Percentiles rank a stretch among this genome's conserved stretches.
Evolutionary conservation across 352 stramenopile genomes (phyloP).

Genomic region (Pythium biforme): DNA sequence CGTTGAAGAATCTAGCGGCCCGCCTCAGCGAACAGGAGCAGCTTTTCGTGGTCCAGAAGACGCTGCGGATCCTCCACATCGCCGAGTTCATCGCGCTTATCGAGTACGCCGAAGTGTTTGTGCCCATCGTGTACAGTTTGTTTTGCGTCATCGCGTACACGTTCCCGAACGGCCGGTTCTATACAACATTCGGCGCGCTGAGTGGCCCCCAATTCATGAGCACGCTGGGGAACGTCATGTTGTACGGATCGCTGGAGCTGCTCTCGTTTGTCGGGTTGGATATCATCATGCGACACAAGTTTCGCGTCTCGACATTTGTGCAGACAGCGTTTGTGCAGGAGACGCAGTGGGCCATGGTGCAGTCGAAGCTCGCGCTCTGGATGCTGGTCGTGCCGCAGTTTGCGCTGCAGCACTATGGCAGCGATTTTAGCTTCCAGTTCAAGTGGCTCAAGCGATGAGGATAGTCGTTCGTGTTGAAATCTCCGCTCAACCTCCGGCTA

Average conservation of each 20-base stretch:
- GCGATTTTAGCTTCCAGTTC: slow-evolving; percentile 31
- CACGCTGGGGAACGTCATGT: slow-evolving; percentile 17
- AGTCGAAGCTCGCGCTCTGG: slow-evolving; percentile 29
- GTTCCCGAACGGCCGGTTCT: slow-evolving; percentile 33
- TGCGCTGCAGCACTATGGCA: slow-evolving; percentile 8
- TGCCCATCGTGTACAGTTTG: slow-evolving; percentile 33
- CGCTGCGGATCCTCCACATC: slow-evolving; percentile 27
- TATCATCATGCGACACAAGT: slow-evolving; percentile 16
- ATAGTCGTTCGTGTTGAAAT: too few relatives aligned
- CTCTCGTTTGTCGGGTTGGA: slow-evolving; percentile 24
- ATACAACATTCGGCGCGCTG: slow-evolving; percentile 14
- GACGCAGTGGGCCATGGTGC: slow-evolving; percentile 28
- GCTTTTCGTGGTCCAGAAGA: slow-evolving; percentile 27
- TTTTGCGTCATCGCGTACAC: slow-evolving; percentile 34
- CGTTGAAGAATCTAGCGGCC: not conserved
- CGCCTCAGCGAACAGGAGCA: slow-evolving; percentile 9
- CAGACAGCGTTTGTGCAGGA: slow-evolving; percentile 32
- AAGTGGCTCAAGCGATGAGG: slow-evolving; percentile 19
- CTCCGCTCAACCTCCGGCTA: too few relatives aligned
- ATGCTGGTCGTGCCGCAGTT: slow-evolving; percentile 22
- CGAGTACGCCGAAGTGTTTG: slow-evolving; percentile 38
- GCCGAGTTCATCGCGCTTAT: slow-evolving; percentile 34
- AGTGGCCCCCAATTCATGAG: not conserved
- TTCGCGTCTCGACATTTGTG: slow-evolving; percentile 18
- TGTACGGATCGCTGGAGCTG: slow-evolving; percentile 28